Conservation (phyloP, 352 stramenopile genomes). For the Saprolegnia diclina region DNA sequence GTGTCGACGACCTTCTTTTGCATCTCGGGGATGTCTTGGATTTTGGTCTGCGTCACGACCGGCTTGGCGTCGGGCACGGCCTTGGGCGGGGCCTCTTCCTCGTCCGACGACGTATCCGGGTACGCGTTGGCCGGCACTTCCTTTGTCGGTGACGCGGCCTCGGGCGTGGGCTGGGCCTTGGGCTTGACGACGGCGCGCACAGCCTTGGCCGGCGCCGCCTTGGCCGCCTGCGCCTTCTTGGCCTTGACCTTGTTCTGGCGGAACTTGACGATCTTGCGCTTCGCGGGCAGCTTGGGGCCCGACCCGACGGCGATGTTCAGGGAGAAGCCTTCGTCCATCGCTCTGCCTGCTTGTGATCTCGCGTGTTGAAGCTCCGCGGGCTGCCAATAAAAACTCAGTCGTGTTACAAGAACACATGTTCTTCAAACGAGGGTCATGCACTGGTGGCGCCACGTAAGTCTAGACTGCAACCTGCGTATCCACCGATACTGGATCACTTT, state of each 20-base stretch:
- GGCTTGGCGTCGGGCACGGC: slow-evolving; percentile 9
- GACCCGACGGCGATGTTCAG: slow-evolving; percentile 66
- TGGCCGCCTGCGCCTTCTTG: slow-evolving; percentile 39
- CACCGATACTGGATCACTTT: too few relatives aligned
- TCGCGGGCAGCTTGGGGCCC: slow-evolving; percentile 33
- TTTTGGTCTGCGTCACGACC: background rate
- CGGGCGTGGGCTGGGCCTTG: background rate
- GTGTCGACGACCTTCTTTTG: background rate
- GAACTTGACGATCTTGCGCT: slow-evolving; percentile 72
- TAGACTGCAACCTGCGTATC: too few relatives aligned
- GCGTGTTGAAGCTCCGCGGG: background rate
- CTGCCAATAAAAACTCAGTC: slow-evolving; percentile 14
- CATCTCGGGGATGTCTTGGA: slow-evolving; percentile 15
- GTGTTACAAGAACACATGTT: slow-evolving; percentile 21
- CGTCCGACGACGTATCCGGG: background rate
- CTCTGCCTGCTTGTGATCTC: background rate
- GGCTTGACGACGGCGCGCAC: background rate
- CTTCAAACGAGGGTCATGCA: slow-evolving; percentile 18
- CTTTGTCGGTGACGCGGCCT: background rate
- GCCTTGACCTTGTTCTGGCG: slow-evolving; percentile 61
- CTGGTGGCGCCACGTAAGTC: slow-evolving; percentile 8
- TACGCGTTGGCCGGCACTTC: background rate
- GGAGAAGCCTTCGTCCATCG: slow-evolving; percentile 48
- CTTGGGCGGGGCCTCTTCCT: background rate
- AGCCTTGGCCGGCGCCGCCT: slow-evolving; percentile 27